Conservation (phyloP, 768 basidiomycete genomes). For the Collybia mongolica region DNA sequence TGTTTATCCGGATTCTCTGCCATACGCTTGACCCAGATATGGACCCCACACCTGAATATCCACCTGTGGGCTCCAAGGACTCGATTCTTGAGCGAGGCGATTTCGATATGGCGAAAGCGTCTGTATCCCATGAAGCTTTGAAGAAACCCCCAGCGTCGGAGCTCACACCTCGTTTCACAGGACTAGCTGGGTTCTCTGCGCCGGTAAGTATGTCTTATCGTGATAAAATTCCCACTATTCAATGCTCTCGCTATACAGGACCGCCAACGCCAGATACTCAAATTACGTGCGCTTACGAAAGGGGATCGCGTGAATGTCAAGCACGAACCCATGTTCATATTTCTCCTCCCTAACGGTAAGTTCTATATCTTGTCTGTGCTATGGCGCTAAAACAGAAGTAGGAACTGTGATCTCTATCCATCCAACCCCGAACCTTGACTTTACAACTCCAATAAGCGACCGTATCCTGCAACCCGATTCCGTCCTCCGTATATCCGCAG, state of each 20-base stretch:
- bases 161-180: constrained; percentile 11
- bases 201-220: constrained; percentile 13
- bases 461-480: constrained; percentile 61
- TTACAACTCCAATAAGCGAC: constrained; percentile 56
- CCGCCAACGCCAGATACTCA: constrained; percentile 18
- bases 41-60: constrained; percentile 5
- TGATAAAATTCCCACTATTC: not conserved
- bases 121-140: too few species aligned
- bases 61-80: not conserved
- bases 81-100: too few species aligned
- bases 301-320: constrained; percentile 58
- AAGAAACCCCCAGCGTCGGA: not conserved
- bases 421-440: constrained; percentile 39
- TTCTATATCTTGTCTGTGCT: not conserved
- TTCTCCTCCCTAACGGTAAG: constrained; percentile 63
- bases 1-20: constrained; percentile 61
- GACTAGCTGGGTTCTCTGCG: constrained; percentile 24
- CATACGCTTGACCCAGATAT: constrained; percentile 35
- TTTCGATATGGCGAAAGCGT: too few species aligned
- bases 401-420: constrained; percentile 67
- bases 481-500: constrained; percentile 56
- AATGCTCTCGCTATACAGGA: constrained; percentile 7
- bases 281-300: constrained; percentile 32
- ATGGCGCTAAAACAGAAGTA: constrained; percentile 15
- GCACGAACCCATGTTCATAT: constrained; percentile 59